Evolutionary conservation across 2,329 filamentous ascomycete genomes (phyloP), one percentile per base, ranked within the genome.

Genomic region (Paecilomyces fulvus): DNA sequence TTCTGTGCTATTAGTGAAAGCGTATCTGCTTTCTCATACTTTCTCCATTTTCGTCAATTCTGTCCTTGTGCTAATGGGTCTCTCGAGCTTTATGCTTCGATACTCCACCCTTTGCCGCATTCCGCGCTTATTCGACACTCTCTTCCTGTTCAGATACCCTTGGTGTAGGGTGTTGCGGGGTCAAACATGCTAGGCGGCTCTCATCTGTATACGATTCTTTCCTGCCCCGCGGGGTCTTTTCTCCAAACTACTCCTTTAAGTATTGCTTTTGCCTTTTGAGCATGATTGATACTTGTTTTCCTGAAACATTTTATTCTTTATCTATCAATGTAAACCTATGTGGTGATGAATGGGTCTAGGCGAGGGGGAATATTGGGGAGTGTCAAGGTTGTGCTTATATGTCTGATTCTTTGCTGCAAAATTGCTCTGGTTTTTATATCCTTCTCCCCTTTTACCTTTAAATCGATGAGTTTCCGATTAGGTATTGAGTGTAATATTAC

Each of bases 401-500:
- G 20, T 54, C 30, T 43, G 52, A 54, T 54, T 21, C 33, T 28
- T 52, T 31, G 23, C 17, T 46, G 37, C 37, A 49, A 17, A 25
- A 20, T 55, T 28, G 43, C 46, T 21, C 28, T 30, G 23, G 14
- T 31, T 55, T 37, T 43, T 43, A 43, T 17, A n/a, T 17, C 14
- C 37, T 43, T 48, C 48, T 21, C 48, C 52, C 33, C 52, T 25
- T 56, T 62, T 57, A 33, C 58, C 59, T 54, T 37, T 58, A 50
- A 54, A 54, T 31, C 58, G 52, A 46, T 21, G 49, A 52, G 20
- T 49, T 56, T 52, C 6, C 30, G 23, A 33, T 55, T 55, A 43
- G 37, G 37, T 43, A 43, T 43, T 43, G 37, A 43, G 37, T 43
- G 37, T 43, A 43, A 43, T 43, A 43, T 43, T 43, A 43, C 37